A percentile compares a stretch with the other conserved stretches of the same genome.
These are phyloP conservation scores for Tylopilus sp. DNA, from an alignment of 768 basidiomycete genomes.

Conservation along the genomic window DNA sequence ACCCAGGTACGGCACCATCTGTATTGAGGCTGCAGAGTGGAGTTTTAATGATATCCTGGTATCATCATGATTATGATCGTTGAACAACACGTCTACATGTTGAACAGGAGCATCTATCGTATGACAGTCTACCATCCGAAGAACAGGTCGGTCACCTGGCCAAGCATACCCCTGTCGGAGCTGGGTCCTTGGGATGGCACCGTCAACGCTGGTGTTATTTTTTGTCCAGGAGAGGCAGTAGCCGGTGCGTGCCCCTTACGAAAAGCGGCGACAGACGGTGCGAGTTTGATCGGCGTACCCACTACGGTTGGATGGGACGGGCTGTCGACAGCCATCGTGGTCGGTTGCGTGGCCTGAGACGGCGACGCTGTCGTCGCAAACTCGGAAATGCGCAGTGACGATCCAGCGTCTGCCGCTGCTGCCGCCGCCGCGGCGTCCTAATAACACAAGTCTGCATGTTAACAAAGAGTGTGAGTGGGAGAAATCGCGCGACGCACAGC, in stretches of 20 bases:
- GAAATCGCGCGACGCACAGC: conserved; percentile 50
- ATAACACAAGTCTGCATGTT: conserved; percentile 3
- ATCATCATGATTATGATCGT: not conserved
- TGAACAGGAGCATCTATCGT: not conserved
- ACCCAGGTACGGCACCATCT: too few species aligned
- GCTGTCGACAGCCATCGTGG: conserved; percentile 48
- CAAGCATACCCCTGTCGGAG: conserved; percentile 57
- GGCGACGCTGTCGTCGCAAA: conserved; percentile 8
- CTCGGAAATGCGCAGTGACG: conserved; percentile 25
- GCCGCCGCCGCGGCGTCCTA: conserved; percentile 53
- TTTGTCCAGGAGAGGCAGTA: conserved; percentile 22
- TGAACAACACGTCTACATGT: not conserved
- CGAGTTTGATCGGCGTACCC: conserved; percentile 70
- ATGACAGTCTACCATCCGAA: conserved; percentile 65
- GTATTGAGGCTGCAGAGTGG: not conserved
- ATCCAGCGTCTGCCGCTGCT: conserved; percentile 49
- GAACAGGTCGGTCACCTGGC: conserved; percentile 75
- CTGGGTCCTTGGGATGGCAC: conserved; percentile 25
- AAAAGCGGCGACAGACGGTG: conserved; percentile 72
- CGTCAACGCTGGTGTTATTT: conserved; percentile 11
- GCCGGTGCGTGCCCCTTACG: conserved; percentile 41
- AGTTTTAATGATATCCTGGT: too few species aligned
- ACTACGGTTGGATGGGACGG: conserved; percentile 42
- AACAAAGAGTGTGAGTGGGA: not conserved
- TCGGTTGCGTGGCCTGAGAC: conserved; percentile 23